Evolutionary conservation across 768 basidiomycete species (phyloP).

Genomic region (Atractiella rhizophila): DNA sequence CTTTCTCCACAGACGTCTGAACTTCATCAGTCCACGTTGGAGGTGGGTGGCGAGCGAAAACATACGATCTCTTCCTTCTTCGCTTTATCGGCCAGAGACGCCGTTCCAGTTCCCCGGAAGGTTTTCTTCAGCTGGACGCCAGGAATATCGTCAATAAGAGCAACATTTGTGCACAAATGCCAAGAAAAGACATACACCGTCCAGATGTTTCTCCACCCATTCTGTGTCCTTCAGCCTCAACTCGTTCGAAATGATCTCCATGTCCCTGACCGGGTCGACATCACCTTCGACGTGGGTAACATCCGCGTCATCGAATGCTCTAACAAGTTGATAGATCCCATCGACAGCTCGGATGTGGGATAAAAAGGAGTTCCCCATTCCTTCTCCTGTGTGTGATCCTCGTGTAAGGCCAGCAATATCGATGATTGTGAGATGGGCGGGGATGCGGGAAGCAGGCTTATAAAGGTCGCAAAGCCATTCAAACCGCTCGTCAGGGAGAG

Average conservation of each 20-base stretch:
- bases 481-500: slow-evolving; percentile 78
- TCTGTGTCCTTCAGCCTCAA: slow-evolving; percentile 90
- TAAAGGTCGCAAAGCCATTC: slow-evolving; percentile 80
- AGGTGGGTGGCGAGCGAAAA: slow-evolving; percentile 8
- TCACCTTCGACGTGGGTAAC: slow-evolving; percentile 98
- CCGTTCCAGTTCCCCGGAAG: slow-evolving; percentile 41
- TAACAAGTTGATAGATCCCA: slow-evolving; percentile 94
- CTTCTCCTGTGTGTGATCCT: slow-evolving; percentile 93
- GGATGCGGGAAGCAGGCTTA: slow-evolving; percentile 65
- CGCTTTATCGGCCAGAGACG: slow-evolving; percentile 69
- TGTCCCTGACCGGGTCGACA: slow-evolving; percentile 80
- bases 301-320: slow-evolving; percentile 97
- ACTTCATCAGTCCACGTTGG: slow-evolving; percentile 8
- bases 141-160: no score
- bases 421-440: slow-evolving; percentile 88
- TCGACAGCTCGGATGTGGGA: slow-evolving; percentile 95
- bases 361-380: slow-evolving; percentile 89
- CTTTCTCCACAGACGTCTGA: slow-evolving; percentile 62
- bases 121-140: slow-evolving; percentile 41
- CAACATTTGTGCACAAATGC: no score
- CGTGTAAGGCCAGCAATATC: slow-evolving; percentile 96
- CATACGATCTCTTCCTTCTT: slow-evolving; percentile 84
- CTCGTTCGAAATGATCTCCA: slow-evolving; percentile 90
- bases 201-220: slow-evolving; percentile 83
- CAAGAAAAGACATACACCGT: slow-evolving; percentile 28